phyloP scores from a whole-genome alignment of 2,329 filamentous ascomycete species.

The Colletotrichum sp. region DNA sequence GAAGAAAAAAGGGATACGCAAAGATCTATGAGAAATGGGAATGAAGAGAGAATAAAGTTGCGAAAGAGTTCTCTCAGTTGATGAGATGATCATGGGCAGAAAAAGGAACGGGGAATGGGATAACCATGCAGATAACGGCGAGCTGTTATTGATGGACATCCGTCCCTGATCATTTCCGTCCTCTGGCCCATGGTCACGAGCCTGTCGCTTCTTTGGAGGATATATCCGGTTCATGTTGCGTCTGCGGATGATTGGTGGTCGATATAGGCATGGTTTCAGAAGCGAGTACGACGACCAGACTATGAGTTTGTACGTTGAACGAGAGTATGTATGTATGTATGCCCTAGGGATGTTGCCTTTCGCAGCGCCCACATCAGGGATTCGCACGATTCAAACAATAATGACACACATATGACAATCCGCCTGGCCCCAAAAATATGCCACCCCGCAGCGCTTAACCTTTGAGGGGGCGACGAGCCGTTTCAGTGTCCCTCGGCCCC shows the following conservation, averaged over 20 bases:
- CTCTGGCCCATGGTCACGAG: not conserved
- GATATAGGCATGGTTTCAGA: not conserved
- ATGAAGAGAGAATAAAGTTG: not conserved
- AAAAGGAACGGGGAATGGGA: not conserved
- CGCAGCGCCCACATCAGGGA: not conserved
- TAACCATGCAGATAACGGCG: not conserved
- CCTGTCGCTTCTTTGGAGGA: not conserved
- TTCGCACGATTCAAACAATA: conserved; percentile 9
- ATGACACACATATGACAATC: conserved; percentile 16
- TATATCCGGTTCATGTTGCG: not conserved
- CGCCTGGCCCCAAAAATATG: not conserved
- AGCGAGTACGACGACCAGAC: not conserved
- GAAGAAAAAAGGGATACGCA: fast-evolving
- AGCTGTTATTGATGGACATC: not conserved
- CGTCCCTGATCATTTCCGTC: not conserved
- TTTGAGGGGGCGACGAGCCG: not conserved
- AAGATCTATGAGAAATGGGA: not conserved
- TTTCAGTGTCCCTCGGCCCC: not conserved
- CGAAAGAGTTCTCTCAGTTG: not conserved
- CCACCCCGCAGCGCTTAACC: not conserved
- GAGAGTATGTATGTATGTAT: not conserved
- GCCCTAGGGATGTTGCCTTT: not conserved
- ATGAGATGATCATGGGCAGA: not conserved
- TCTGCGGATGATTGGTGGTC: not conserved
- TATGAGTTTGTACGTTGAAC: not conserved